Evolutionary conservation across 2,329 filamentous ascomycete species (phyloP).

Genomic region (Aspergillus fumigatus): DNA sequence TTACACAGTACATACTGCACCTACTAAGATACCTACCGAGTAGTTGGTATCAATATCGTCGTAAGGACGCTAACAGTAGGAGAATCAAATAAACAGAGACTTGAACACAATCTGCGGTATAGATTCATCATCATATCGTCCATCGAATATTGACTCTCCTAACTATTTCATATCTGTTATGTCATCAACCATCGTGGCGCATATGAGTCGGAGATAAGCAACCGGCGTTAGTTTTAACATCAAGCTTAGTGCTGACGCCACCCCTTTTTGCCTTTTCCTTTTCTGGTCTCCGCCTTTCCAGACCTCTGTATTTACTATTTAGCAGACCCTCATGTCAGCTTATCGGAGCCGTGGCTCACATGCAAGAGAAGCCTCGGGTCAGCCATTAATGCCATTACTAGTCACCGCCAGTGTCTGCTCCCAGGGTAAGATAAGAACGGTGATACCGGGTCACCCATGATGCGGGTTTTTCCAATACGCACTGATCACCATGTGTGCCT

Average conservation of each 20-base stretch:
- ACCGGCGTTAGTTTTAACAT: background rate
- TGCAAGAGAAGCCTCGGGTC: background rate
- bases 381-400: background rate
- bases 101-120: background rate
- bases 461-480: too few relatives aligned
- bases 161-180: background rate
- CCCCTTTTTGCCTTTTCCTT: background rate
- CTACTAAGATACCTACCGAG: too few relatives aligned
- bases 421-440: background rate
- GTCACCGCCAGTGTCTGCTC: background rate
- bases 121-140: too few relatives aligned
- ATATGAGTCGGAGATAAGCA: background rate
- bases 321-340: too few relatives aligned
- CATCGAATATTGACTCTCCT: background rate
- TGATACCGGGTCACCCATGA: background rate
- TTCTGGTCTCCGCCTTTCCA: background rate
- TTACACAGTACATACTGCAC: too few relatives aligned
- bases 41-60: too few relatives aligned
- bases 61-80: background rate
- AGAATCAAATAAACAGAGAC: background rate
- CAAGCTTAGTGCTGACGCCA: background rate
- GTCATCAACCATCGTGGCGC: background rate
- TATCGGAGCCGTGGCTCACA: background rate
- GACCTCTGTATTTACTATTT: background rate
- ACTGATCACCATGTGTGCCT: background rate